A percentile compares a stretch with the other conserved stretches of the same genome.
These are phyloP conservation scores for Pythium plurisporium DNA, from an alignment of 352 stramenopile genomes.

Conservation along the genomic window DNA sequence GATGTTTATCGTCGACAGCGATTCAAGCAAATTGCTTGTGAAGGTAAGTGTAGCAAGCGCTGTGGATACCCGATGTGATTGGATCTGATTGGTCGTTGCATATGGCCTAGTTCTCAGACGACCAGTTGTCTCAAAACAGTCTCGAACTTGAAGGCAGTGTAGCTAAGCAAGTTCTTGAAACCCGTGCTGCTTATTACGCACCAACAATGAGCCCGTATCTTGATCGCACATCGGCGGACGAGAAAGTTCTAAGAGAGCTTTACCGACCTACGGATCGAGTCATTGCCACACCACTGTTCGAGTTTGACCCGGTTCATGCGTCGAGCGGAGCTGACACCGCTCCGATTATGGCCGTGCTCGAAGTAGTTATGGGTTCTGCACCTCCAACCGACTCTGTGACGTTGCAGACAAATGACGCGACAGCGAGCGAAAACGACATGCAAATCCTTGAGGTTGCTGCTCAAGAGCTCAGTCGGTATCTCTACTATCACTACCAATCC, in stretches of 20 bases:
- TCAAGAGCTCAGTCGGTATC: constrained; percentile 59
- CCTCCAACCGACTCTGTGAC: background rate
- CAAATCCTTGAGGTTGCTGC: constrained; percentile 64
- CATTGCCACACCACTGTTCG: constrained; percentile 41
- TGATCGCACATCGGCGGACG: background rate
- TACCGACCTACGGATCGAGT: constrained; percentile 27
- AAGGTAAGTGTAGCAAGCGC: constrained; percentile 54
- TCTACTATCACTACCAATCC: constrained; percentile 70
- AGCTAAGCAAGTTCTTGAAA: constrained; percentile 31
- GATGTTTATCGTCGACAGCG: constrained; percentile 56
- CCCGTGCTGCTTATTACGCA: constrained; percentile 23
- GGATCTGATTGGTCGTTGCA: background rate
- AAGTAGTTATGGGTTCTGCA: constrained; percentile 41
- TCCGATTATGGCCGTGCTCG: constrained; percentile 55
- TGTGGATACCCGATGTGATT: no score
- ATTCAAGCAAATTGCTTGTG: constrained; percentile 35
- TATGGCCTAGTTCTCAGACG: constrained; percentile 47
- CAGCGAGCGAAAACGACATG: constrained; percentile 44
- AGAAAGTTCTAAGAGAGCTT: constrained; percentile 8
- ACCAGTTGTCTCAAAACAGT: constrained; percentile 37
- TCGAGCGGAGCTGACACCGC: constrained; percentile 20
- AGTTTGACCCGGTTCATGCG: constrained; percentile 32
- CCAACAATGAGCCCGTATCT: constrained; percentile 4
- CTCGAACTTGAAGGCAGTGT: constrained; percentile 32
- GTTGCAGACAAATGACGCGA: background rate